Evolutionary conservation across 305 asterid genomes (phyloP).

Genomic region (Fraxinus xanthoxyloides): DNA sequence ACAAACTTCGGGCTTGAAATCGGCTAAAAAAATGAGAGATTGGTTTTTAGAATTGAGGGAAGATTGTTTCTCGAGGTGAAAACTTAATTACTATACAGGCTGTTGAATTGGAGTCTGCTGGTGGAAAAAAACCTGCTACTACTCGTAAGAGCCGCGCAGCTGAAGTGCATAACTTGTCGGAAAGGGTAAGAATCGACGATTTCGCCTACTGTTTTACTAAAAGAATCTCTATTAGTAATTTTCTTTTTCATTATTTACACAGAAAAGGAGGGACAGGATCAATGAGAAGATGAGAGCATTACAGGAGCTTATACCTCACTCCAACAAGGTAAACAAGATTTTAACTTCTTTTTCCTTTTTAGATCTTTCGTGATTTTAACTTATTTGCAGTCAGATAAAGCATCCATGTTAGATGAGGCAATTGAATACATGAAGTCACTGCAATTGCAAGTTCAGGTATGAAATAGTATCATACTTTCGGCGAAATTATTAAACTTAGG

Average conservation of each 20-base stretch:
- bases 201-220: background rate
- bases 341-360: too few relatives aligned
- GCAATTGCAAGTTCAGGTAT: slow-evolving; percentile 85
- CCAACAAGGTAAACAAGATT: slow-evolving; percentile 56
- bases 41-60: background rate
- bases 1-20: background rate
- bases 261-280: slow-evolving; percentile 85
- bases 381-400: slow-evolving; percentile 74
- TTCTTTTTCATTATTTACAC: background rate
- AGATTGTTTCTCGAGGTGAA: background rate
- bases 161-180: slow-evolving; percentile 83
- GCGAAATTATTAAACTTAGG: background rate
- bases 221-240: background rate
- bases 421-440: slow-evolving; percentile 86
- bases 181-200: slow-evolving; percentile 51
- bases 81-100: slow-evolving; percentile 38
- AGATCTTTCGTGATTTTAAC: background rate
- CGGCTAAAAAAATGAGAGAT: background rate
- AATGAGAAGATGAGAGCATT: slow-evolving; percentile 88
- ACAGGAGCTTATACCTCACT: slow-evolving; percentile 87
- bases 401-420: slow-evolving; percentile 88
- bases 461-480: background rate
- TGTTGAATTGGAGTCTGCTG: slow-evolving; percentile 55
- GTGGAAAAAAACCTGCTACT: slow-evolving; percentile 49
- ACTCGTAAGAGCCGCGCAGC: slow-evolving; percentile 77